Conservation (phyloP, 108 stramenopile species). For the Asterionellopsis glacialis region DNA sequence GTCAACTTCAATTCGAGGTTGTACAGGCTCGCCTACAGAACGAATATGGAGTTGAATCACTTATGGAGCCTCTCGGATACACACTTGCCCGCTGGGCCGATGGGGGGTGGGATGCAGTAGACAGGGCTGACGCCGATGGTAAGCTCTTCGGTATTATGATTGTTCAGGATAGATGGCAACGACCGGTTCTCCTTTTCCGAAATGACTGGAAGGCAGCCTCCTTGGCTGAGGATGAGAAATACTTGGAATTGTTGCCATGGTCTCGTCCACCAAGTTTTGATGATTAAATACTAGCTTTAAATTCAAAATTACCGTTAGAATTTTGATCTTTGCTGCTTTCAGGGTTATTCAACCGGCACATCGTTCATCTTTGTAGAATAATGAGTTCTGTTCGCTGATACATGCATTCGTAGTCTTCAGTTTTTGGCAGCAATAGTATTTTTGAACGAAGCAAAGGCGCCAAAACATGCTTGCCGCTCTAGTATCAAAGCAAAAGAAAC, state of each 20-base stretch:
- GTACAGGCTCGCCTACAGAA: slow-evolving; percentile 85
- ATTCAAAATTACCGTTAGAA: no score
- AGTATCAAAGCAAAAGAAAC: no score
- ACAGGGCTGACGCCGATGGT: slow-evolving; percentile 86
- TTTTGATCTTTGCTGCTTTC: no score
- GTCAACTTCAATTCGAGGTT: slow-evolving; percentile 95
- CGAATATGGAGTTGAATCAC: slow-evolving; percentile 88
- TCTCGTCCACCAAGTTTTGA: slow-evolving; percentile 70
- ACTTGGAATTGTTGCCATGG: slow-evolving; percentile 68
- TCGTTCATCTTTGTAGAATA: no score
- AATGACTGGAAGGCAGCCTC: slow-evolving; percentile 93
- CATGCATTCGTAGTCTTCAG: no score
- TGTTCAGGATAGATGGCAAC: slow-evolving; percentile 84
- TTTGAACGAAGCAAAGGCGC: no score
- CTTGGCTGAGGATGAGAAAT: slow-evolving; percentile 75
- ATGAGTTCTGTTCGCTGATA: no score
- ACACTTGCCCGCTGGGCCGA: slow-evolving; percentile 91
- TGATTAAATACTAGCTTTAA: slow-evolving; percentile 4
- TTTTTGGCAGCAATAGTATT: no score
- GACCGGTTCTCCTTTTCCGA: slow-evolving; percentile 91
- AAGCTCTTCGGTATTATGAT: slow-evolving; percentile 90
- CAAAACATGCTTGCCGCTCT: no score
- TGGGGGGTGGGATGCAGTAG: slow-evolving; percentile 91
- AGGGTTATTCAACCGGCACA: no score
- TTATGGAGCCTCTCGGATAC: slow-evolving; percentile 86